Conservation (phyloP, 257 asterid species). For the Jacaranda mimosifolia region DNA sequence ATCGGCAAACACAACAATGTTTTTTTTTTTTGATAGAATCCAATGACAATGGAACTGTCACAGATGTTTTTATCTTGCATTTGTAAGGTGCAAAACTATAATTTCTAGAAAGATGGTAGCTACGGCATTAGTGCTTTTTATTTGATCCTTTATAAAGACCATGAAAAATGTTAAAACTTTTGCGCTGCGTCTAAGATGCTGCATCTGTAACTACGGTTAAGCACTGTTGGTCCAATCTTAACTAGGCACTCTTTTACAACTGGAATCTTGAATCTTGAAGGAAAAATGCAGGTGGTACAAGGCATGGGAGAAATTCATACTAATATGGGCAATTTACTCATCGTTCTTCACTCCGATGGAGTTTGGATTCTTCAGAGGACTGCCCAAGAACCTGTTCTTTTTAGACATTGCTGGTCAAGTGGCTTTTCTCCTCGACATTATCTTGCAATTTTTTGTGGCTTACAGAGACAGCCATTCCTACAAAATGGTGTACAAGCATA, state of each 20-base stretch:
- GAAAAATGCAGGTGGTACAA: conserved; percentile 65
- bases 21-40: not conserved
- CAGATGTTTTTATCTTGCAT: conserved; percentile 1
- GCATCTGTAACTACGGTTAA: conserved; percentile 19
- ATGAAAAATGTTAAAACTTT: conserved; percentile 20
- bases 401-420: conserved; percentile 75
- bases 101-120: conserved; percentile 20
- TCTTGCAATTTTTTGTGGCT: conserved; percentile 65
- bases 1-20: not conserved
- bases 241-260: not conserved
- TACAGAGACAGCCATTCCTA: conserved; percentile 71
- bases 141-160: not conserved
- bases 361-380: conserved; percentile 81
- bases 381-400: conserved; percentile 65
- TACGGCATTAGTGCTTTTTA: conserved; percentile 17
- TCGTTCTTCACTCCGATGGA: conserved; percentile 81
- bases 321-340: conserved; percentile 77
- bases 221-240: not conserved
- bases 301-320: conserved; percentile 74
- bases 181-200: not conserved
- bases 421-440: conserved; percentile 71
- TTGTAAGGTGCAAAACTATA: not conserved
- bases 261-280: conserved; percentile 21
- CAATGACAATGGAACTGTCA: not conserved
- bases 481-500: conserved; percentile 63